These are phyloP conservation scores for Phytopythium montanum DNA, from an alignment of 352 stramenopile species.

Conservation along the genomic window DNA sequence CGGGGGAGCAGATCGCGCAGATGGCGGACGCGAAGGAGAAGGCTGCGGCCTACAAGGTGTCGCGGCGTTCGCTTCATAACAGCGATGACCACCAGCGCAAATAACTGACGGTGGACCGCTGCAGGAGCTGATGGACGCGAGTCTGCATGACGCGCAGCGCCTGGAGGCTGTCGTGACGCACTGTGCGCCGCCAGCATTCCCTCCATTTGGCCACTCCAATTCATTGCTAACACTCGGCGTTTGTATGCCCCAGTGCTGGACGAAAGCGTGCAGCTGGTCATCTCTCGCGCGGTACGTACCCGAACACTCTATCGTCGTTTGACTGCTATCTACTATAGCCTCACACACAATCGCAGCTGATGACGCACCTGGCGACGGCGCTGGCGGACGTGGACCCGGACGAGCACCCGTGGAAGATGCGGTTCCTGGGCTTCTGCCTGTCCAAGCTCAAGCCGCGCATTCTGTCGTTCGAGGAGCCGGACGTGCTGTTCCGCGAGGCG, in stretches of 20 bases:
- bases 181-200: conserved; percentile 21
- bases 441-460: conserved; percentile 76
- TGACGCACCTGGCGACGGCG: conserved; percentile 63
- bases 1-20: conserved; percentile 43
- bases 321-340: too few species aligned
- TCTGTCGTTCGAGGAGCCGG: conserved; percentile 84
- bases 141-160: conserved; percentile 30
- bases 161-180: conserved; percentile 68
- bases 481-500: conserved; percentile 79
- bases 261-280: conserved; percentile 74
- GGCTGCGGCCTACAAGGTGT: conserved; percentile 66
- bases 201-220: not conserved
- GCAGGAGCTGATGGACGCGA: conserved; percentile 51
- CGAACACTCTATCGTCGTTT: not conserved
- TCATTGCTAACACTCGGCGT: not conserved
- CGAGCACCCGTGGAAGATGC: conserved; percentile 65
- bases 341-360: too few species aligned
- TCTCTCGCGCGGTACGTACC: conserved; percentile 57
- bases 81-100: too few species aligned
- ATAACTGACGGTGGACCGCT: not conserved
- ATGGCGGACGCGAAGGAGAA: conserved; percentile 80
- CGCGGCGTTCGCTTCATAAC: not conserved
- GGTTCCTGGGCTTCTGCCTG: conserved; percentile 73
- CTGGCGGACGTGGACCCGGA: conserved; percentile 61
- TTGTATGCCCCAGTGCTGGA: conserved; percentile 45